A percentile compares a stretch with the other conserved stretches of the same genome.
Evolutionary conservation across 176 grass and related monocot genomes (phyloP).

Genomic region (Phyllostachys edulis): DNA sequence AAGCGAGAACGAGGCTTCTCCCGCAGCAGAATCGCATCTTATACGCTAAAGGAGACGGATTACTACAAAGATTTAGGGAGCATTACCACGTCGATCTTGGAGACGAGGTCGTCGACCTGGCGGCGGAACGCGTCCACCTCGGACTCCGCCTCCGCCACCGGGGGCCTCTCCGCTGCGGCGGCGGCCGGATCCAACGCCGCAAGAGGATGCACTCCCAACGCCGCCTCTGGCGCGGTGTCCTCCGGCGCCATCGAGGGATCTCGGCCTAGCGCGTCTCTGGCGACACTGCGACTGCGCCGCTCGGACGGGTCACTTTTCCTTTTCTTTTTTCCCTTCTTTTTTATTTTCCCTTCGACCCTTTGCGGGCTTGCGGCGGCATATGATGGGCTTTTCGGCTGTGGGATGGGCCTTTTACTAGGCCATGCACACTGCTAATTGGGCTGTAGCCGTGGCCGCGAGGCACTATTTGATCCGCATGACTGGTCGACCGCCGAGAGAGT

Average conservation of each 20-base stretch:
- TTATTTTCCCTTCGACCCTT: neutral
- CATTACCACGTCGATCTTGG: conserved; percentile 52
- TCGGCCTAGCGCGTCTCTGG: neutral
- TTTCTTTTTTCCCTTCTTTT: neutral
- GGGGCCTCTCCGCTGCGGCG: neutral
- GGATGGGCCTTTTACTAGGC: too few species aligned
- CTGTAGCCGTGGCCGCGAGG: too few species aligned
- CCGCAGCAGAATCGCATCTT: neutral
- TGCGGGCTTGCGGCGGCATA: neutral
- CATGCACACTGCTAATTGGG: neutral
- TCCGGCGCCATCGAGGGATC: conserved; percentile 44
- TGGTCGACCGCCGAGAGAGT: too few species aligned
- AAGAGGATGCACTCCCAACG: neutral
- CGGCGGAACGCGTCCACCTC: conserved; percentile 41
- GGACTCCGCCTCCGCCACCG: conserved; percentile 5
- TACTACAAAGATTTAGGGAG: neutral
- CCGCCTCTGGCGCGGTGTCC: conserved; percentile 1
- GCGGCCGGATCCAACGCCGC: neutral
- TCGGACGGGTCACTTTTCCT: neutral
- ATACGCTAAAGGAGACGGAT: neutral
- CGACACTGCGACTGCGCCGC: neutral
- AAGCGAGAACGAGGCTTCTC: neutral
- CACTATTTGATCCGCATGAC: too few species aligned
- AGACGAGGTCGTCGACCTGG: conserved; percentile 46
- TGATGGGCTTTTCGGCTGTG: too few species aligned